Evolutionary conservation across 1,284 basidiomycete genomes (phyloP).

Genomic region (Salmacisia buchloeana): DNA sequence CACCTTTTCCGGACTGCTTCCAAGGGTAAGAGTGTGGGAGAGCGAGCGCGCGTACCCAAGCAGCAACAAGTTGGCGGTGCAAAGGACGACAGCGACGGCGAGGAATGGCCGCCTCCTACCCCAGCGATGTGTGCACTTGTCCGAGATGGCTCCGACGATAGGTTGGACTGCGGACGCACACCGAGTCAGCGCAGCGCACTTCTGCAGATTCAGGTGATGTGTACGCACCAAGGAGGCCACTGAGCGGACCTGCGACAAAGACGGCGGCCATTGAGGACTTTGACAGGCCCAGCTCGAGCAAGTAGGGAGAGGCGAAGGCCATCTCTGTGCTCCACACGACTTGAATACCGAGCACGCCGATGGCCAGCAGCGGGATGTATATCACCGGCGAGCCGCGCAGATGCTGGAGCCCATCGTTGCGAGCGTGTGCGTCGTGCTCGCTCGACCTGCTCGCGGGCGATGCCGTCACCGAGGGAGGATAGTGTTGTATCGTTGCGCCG

Average conservation of each 20-base stretch:
- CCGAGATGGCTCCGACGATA: slow-evolving; percentile 35
- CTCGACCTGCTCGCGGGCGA: neutral
- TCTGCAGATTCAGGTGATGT: too few species aligned
- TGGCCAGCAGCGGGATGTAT: slow-evolving; percentile 28
- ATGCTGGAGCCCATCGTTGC: neutral
- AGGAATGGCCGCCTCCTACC: slow-evolving; percentile 51
- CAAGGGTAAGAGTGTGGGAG: slow-evolving; percentile 17
- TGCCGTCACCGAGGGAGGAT: neutral
- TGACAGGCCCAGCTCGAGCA: slow-evolving; percentile 39
- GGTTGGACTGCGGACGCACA: slow-evolving; percentile 44
- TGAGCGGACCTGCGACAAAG: slow-evolving; percentile 41
- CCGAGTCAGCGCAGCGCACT: neutral
- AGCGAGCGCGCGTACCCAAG: slow-evolving; percentile 48
- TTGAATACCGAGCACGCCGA: slow-evolving; percentile 40
- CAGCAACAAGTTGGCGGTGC: slow-evolving; percentile 40
- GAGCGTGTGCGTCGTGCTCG: neutral
- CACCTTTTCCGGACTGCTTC: slow-evolving; percentile 2
- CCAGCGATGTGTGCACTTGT: slow-evolving; percentile 46
- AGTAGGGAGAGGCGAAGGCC: slow-evolving; percentile 42
- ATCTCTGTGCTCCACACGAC: slow-evolving; percentile 47
- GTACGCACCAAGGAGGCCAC: slow-evolving; percentile 28
- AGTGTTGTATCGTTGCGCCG: too few species aligned
- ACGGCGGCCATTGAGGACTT: slow-evolving; percentile 40
- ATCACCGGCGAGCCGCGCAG: neutral
- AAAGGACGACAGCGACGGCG: slow-evolving; percentile 35